Conservation (phyloP, 1,284 basidiomycete species). For the Ceratobasidium sp. region DNA sequence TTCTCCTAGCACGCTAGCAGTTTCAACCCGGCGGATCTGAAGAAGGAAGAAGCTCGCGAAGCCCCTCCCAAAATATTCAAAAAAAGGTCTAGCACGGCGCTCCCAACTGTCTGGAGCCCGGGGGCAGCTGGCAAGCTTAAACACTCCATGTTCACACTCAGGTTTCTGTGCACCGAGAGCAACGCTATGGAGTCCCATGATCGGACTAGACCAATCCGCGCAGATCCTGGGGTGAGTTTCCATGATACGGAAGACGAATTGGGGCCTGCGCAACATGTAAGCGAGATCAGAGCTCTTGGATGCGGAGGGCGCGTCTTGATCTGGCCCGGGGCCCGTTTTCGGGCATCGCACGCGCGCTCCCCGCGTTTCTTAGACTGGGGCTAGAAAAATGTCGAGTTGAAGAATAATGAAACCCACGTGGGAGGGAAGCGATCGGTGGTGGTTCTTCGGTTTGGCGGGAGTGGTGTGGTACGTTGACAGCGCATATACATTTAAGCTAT, state of each 20-base stretch:
- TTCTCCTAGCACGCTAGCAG: no score
- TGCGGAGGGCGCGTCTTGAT: neutral
- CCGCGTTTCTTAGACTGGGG: neutral
- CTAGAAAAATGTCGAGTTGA: neutral
- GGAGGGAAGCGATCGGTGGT: constrained; percentile 6
- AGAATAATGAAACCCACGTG: constrained; percentile 40
- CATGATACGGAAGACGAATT: constrained; percentile 6
- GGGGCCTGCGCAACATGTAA: neutral
- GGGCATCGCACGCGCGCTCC: neutral
- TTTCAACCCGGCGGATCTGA: no score
- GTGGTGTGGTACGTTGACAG: no score
- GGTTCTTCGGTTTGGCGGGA: no score
- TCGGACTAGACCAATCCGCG: neutral
- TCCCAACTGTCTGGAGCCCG: no score
- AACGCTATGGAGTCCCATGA: neutral
- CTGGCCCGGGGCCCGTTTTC: neutral
- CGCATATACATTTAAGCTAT: constrained; percentile 6
- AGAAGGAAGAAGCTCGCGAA: no score
- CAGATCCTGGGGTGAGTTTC: neutral
- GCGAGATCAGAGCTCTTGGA: no score
- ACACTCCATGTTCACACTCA: neutral
- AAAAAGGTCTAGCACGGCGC: no score
- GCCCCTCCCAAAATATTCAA: no score
- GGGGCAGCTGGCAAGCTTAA: no score
- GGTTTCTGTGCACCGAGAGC: neutral